Conservation (phyloP, 257 asterid species). For the Solanum paucissectum region DNA sequence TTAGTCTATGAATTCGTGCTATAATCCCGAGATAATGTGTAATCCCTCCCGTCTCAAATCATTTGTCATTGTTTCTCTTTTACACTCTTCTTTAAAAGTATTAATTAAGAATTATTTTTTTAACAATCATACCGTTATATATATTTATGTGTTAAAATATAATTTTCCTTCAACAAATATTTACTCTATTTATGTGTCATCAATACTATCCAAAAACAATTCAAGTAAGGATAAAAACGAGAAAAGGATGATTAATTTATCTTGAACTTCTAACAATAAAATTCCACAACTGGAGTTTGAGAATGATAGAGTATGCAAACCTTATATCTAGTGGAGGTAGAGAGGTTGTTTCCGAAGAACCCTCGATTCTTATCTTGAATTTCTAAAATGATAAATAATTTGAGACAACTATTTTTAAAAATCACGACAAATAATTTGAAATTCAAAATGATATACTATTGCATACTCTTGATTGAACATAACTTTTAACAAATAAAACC, state of each 20-base stretch:
- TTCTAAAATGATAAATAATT: not conserved
- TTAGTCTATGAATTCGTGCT: not conserved
- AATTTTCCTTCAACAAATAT: not conserved
- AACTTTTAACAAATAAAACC: not conserved
- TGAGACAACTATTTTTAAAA: not conserved
- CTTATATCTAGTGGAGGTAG: not conserved
- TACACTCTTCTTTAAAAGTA: not conserved
- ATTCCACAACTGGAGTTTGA: not conserved
- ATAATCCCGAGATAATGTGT: not conserved
- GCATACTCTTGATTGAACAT: not conserved
- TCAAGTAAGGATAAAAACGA: not conserved
- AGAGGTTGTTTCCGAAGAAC: not conserved
- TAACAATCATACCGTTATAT: not conserved
- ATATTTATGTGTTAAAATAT: not conserved
- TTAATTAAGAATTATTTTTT: not conserved
- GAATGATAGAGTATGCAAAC: not conserved
- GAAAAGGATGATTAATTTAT: not conserved
- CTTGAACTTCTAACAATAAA: not conserved
- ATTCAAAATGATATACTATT: not conserved
- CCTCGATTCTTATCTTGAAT: not conserved
- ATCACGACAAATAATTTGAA: not conserved
- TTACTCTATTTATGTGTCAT: not conserved
- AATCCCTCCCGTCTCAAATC: not conserved
- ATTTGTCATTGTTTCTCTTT: not conserved
- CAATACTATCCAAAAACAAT: not conserved